phyloP scores from a whole-genome alignment of 768 basidiomycete genomes.

The Mycena filopes region DNA sequence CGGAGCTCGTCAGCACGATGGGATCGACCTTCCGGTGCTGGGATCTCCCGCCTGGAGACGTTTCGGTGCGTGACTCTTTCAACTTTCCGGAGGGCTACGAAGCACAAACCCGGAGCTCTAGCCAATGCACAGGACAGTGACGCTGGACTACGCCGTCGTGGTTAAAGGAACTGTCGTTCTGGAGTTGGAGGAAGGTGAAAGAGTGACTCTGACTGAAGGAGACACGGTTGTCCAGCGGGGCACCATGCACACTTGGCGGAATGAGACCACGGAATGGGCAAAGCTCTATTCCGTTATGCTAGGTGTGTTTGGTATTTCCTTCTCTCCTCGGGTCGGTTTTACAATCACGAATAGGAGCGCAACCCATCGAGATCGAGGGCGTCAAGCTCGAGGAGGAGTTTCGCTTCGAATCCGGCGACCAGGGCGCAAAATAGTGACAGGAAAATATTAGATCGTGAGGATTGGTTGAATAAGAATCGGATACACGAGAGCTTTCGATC shows the following conservation, averaged over 20 bases:
- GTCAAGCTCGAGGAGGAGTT: constrained; percentile 5
- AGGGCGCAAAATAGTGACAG: too few species aligned
- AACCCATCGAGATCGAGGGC: constrained; percentile 18
- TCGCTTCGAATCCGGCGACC: too few species aligned
- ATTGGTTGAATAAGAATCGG: too few species aligned
- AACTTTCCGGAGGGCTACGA: too few species aligned
- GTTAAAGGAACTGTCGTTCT: constrained; percentile 33
- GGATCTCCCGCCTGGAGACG: constrained; percentile 20
- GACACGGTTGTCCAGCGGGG: constrained; percentile 41
- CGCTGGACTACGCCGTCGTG: constrained; percentile 40
- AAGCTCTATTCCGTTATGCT: constrained; percentile 36
- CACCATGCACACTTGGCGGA: constrained; percentile 40
- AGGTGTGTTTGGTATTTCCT: constrained; percentile 10
- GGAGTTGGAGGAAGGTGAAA: constrained; percentile 37
- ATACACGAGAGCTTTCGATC: too few species aligned
- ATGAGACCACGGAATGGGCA: constrained; percentile 39
- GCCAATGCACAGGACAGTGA: constrained; percentile 37
- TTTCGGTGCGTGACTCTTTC: constrained; percentile 1
- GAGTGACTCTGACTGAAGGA: constrained; percentile 34
- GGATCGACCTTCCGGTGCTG: constrained; percentile 22
- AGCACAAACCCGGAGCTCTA: not conserved
- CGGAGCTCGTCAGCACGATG: not conserved
- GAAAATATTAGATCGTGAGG: too few species aligned
- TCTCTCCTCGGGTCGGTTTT: not conserved
- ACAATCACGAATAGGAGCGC: not conserved